Evolutionary conservation across 768 basidiomycete genomes (phyloP).

Genomic region (Exidia glandulosa): DNA sequence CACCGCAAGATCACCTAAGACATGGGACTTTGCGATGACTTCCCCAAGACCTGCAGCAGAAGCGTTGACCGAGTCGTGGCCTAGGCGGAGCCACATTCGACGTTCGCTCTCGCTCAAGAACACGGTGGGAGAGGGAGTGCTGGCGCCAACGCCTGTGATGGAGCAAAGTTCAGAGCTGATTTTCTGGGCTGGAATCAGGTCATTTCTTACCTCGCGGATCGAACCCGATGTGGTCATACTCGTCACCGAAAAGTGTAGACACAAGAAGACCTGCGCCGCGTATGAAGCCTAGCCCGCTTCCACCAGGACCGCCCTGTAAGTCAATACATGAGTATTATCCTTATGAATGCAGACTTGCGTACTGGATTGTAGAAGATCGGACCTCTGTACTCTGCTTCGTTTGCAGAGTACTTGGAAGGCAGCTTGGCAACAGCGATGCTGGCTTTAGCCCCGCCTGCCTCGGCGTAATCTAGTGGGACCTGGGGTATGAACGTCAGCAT

Average conservation of each 20-base stretch:
- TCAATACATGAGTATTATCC: not conserved
- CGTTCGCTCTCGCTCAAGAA: not conserved
- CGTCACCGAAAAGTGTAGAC: conserved; percentile 25
- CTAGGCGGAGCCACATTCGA: not conserved
- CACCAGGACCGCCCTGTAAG: conserved; percentile 32
- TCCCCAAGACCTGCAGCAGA: not conserved
- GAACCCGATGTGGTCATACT: conserved; percentile 37
- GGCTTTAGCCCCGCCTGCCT: conserved; percentile 25
- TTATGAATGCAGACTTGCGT: not conserved
- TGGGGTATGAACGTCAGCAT: conserved; percentile 7
- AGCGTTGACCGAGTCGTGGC: not conserved
- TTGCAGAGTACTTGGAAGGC: conserved; percentile 21
- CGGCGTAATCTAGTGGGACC: conserved; percentile 37
- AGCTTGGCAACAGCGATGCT: conserved; percentile 32
- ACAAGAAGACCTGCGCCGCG: conserved; percentile 15
- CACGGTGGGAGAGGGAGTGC: not conserved
- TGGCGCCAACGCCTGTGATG: not conserved
- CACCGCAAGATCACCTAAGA: not conserved
- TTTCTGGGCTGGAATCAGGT: not conserved
- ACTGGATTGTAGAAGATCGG: conserved; percentile 34
- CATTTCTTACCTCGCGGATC: conserved; percentile 35
- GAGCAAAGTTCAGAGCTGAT: not conserved
- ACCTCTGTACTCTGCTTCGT: conserved; percentile 27
- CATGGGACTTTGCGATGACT: not conserved
- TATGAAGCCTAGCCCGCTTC: conserved; percentile 27